Base-by-base conservation (phyloP, 345 rosid species). In the Clausena lansium region DNA sequence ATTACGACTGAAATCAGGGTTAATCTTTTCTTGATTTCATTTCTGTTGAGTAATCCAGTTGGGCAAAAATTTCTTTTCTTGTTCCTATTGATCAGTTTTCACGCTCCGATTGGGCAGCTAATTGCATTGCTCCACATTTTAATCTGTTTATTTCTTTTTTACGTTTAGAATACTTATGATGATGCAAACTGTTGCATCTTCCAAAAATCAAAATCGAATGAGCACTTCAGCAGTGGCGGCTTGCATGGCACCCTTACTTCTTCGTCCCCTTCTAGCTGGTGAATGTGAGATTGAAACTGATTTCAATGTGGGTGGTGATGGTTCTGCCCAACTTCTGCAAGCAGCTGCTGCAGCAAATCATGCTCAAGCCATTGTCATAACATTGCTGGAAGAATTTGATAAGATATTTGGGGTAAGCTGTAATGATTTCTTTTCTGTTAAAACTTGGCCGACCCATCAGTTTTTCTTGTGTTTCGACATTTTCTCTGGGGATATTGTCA, bases 291-390 rank as follows among this genome's bases (percentile, higher is more conserved):
- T 96, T 83, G 99, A 92, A 81, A 88, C 83, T 76, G 91, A 91
- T 82, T 88, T 96, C 84, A 91, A 92, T 88, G 95, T 96, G 73
- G 97, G 98, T 32, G 97, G 95, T 65, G 99, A 96, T 84, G 90
- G 98, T 73, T 96, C 98, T 82, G 77, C 88, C 84, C 99, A 94
- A 84, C 97, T 96, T 75, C 84, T 96, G 78, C 92, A 91, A 90
- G 98, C 99, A 81, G 98, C 99, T 75, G 97, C 99, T 75, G 98
- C 99, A 69, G 98, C 99, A 54, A 96, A 96, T 86, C 98, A 96
- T 90, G 99, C 98, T 67, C 99, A 96, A 83, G 97, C 99, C 82
- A 96, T 96, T 81, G 89, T 88, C 66, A 94, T 96, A 83, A 94
- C 97, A 57, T 85, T 96, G 79, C 59, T 96, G 85, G 99, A 94